A percentile compares a stretch with the other conserved stretches of the same genome.
Evolutionary conservation across 345 rosid species (phyloP).

Genomic region (Hibiscus mutabilis): DNA sequence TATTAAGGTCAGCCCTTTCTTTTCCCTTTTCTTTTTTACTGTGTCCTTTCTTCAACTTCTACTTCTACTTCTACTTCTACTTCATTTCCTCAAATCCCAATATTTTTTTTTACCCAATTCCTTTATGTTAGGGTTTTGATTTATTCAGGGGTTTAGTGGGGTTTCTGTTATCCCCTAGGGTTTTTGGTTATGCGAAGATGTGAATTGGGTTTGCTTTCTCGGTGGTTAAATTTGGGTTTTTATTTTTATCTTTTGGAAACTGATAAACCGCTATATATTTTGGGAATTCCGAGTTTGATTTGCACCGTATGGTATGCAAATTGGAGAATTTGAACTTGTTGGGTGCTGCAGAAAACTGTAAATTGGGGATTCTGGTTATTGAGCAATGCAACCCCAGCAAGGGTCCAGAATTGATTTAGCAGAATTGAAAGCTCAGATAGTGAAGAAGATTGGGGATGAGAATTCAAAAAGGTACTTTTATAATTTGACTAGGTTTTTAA

Average conservation of each 20-base stretch:
- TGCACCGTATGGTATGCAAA: slow-evolving; percentile 5
- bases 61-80: slow-evolving; percentile 20
- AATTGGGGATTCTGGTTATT: slow-evolving; percentile 32
- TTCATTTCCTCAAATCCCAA: slow-evolving; percentile 34
- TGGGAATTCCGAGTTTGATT: not conserved
- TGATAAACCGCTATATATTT: slow-evolving; percentile 15
- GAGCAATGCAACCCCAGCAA: slow-evolving; percentile 77
- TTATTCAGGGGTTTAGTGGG: slow-evolving; percentile 28
- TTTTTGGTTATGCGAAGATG: slow-evolving; percentile 45
- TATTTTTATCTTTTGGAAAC: slow-evolving; percentile 1
- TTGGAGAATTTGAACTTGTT: slow-evolving; percentile 20
- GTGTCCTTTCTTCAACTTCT: too few species aligned
- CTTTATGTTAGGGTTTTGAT: slow-evolving; percentile 45
- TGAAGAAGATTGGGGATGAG: slow-evolving; percentile 81
- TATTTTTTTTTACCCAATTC: slow-evolving; percentile 21
- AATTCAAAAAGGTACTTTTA: slow-evolving; percentile 70
- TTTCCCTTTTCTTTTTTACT: too few species aligned
- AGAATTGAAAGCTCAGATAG: slow-evolving; percentile 68
- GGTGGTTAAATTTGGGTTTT: slow-evolving; percentile 21
- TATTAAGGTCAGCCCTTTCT: slow-evolving; percentile 27
- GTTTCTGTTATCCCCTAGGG: slow-evolving; percentile 17
- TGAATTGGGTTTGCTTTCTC: slow-evolving; percentile 50
- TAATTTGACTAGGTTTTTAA: slow-evolving; percentile 67
- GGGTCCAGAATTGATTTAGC: slow-evolving; percentile 71
- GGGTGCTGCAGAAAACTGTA: slow-evolving; percentile 28